Conservation (phyloP, 495 filamentous ascomycete species). For the Talaromyces adpressus region DNA sequence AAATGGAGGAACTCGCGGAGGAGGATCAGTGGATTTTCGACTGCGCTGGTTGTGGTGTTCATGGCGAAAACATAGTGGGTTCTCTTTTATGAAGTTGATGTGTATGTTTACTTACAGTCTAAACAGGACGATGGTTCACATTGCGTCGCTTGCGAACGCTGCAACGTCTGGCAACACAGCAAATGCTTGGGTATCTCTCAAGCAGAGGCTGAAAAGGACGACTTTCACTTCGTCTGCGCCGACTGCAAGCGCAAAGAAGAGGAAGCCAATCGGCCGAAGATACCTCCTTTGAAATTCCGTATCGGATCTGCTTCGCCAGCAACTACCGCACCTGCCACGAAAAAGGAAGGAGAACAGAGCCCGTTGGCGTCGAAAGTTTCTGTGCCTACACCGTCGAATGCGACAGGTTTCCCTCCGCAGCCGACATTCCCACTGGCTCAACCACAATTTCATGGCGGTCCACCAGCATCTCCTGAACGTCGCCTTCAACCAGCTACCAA, state of each 20-base stretch:
- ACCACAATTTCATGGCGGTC: constrained; percentile 1
- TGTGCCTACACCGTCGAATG: neutral
- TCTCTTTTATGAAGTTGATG: neutral
- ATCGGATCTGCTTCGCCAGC: constrained; percentile 47
- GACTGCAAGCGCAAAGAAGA: constrained; percentile 65
- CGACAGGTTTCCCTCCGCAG: neutral
- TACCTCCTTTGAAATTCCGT: constrained; percentile 62
- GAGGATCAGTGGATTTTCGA: constrained; percentile 93
- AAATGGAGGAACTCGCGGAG: constrained; percentile 62
- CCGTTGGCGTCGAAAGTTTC: neutral
- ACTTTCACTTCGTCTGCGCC: constrained; percentile 83
- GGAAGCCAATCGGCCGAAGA: constrained; percentile 57
- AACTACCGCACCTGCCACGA: constrained; percentile 13
- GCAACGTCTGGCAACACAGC: constrained; percentile 95
- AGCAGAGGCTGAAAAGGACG: constrained; percentile 70
- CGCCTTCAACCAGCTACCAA: constrained; percentile 23
- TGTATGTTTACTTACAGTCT: constrained; percentile 11
- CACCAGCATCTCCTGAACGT: constrained; percentile 33
- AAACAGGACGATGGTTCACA: constrained; percentile 82
- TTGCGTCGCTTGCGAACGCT: constrained; percentile 90
- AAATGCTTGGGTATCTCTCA: constrained; percentile 76
- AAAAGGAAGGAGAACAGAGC: constrained; percentile 7
- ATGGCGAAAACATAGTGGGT: constrained; percentile 71
- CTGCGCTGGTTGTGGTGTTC: constrained; percentile 76
- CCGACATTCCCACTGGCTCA: neutral